Conservation (phyloP, 2,329 filamentous ascomycete species). For the Fusarium xylarioides region DNA sequence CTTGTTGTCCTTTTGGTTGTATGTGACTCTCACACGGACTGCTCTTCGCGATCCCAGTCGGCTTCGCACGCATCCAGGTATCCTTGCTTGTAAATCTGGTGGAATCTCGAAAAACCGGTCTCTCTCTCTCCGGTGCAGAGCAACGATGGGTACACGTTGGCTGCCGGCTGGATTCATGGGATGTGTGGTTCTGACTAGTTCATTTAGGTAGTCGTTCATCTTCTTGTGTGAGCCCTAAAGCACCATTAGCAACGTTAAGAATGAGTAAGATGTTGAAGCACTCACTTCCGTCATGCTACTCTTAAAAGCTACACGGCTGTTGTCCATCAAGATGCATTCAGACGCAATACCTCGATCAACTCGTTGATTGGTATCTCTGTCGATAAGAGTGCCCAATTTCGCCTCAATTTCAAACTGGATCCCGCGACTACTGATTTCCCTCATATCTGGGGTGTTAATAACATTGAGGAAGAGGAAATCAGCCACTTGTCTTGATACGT, state of each 20-base stretch:
- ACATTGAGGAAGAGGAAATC: constrained; percentile 83
- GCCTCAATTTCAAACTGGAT: constrained; percentile 93
- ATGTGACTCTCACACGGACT: constrained; percentile 69
- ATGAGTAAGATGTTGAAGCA: neutral
- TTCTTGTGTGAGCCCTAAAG: constrained; percentile 77
- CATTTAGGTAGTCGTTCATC: constrained; percentile 88
- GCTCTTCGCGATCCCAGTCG: constrained; percentile 62
- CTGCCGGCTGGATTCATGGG: constrained; percentile 58
- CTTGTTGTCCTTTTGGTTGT: constrained; percentile 75
- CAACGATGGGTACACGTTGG: constrained; percentile 72
- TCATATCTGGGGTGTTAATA: constrained; percentile 71
- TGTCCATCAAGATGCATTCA: constrained; percentile 74
- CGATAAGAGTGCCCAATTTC: constrained; percentile 85
- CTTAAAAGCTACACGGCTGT: constrained; percentile 73
- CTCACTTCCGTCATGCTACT: constrained; percentile 91
- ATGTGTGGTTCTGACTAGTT: constrained; percentile 66
- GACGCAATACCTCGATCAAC: constrained; percentile 73
- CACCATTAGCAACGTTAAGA: constrained; percentile 23
- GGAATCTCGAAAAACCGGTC: constrained; percentile 87
- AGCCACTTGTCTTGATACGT: constrained; percentile 78
- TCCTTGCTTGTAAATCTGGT: constrained; percentile 62
- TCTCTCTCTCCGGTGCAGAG: constrained; percentile 82
- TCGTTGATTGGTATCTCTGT: constrained; percentile 75
- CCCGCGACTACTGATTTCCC: constrained; percentile 68
- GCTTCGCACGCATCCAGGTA: constrained; percentile 71